A percentile compares a stretch with the other conserved stretches of the same genome.
Conservation (phyloP, 345 rosid genomes). For the Rhodamnia argentea region DNA sequence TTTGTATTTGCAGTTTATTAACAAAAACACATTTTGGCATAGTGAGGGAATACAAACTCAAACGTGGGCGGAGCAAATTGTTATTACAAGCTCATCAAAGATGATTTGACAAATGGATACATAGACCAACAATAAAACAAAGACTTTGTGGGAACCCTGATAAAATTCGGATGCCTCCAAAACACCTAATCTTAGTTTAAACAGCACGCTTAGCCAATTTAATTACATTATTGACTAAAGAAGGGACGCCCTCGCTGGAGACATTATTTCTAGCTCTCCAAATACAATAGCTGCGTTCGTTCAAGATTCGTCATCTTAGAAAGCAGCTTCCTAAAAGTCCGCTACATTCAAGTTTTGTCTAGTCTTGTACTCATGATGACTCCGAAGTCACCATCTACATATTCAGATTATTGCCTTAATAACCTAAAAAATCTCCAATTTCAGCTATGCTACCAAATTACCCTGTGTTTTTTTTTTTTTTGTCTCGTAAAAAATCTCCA, state of each 20-base stretch:
- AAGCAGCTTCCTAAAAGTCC: neutral
- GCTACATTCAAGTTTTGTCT: neutral
- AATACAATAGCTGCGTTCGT: neutral
- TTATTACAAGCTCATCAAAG: neutral
- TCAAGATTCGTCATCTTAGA: neutral
- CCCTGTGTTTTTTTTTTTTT: too few relatives aligned
- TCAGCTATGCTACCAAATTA: too few relatives aligned
- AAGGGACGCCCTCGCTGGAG: neutral
- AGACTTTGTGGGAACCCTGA: neutral
- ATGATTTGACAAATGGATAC: neutral
- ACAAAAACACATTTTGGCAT: neutral
- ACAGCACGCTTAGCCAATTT: neutral
- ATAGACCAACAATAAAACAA: neutral
- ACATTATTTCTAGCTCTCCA: neutral
- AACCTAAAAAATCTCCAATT: too few relatives aligned
- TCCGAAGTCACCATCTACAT: neutral
- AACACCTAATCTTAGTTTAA: neutral
- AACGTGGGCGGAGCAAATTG: neutral
- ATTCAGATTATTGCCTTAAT: too few relatives aligned
- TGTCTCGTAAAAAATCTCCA: too few relatives aligned
- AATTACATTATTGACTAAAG: neutral
- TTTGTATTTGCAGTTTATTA: neutral
- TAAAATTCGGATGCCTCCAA: neutral
- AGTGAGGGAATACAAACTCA: neutral
- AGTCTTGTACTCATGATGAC: neutral